Percentiles rank a stretch among this genome's conserved stretches.
phyloP scores from a whole-genome alignment of 2,329 filamentous ascomycete species.

The Monilinia fructicola region DNA sequence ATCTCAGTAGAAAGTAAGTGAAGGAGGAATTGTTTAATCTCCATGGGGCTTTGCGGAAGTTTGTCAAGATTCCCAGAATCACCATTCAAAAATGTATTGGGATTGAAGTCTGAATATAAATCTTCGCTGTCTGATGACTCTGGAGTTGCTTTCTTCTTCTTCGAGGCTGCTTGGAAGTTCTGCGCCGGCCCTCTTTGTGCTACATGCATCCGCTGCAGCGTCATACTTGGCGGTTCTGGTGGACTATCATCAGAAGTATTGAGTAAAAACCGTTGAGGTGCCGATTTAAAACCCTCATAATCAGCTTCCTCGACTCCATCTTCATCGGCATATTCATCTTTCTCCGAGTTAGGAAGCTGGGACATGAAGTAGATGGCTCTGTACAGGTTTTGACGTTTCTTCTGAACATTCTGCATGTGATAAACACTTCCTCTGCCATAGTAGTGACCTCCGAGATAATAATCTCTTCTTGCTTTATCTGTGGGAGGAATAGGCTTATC shows the following conservation, averaged over 20 bases:
- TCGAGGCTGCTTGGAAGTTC: neutral
- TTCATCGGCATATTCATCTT: slow-evolving; percentile 23
- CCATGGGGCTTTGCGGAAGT: slow-evolving; percentile 41
- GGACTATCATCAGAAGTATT: too few relatives aligned
- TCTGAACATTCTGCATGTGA: slow-evolving; percentile 28
- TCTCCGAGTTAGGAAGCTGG: slow-evolving; percentile 32
- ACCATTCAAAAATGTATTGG: slow-evolving; percentile 17
- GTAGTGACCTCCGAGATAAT: slow-evolving; percentile 28
- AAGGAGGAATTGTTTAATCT: slow-evolving; percentile 57
- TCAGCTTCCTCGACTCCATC: slow-evolving; percentile 36
- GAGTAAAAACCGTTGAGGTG: too few relatives aligned
- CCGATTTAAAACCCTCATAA: slow-evolving; percentile 15
- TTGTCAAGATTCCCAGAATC: slow-evolving; percentile 25
- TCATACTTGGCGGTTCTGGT: neutral
- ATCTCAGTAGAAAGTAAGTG: slow-evolving; percentile 57
- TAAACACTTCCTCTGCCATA: slow-evolving; percentile 13
- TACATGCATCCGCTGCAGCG: neutral
- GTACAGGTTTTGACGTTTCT: slow-evolving; percentile 34
- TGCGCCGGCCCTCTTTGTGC: neutral
- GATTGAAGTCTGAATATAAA: neutral
- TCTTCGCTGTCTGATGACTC: neutral
- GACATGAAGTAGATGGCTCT: slow-evolving; percentile 38
- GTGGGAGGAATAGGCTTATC: slow-evolving; percentile 27
- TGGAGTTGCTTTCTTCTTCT: neutral
- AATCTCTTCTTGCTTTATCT: slow-evolving; percentile 33